Evolutionary conservation across 495 filamentous ascomycete genomes (phyloP), one percentile per base, ranked within the genome.

Genomic region (Letharia lupina): DNA sequence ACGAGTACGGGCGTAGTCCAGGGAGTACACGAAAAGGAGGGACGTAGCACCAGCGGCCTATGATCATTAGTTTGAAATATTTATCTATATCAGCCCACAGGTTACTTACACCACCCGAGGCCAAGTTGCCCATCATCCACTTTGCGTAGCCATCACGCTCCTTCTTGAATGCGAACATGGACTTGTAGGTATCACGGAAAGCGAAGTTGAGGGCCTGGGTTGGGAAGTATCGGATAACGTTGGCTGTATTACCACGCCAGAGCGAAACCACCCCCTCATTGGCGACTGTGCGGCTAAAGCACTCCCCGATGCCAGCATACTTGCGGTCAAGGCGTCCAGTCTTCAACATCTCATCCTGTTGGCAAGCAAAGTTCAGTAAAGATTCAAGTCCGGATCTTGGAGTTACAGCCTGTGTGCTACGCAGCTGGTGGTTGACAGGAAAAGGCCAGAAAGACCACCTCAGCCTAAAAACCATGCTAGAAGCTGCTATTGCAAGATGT

Each of bases 221-320:
- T 70, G 94, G 94, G 91, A 98, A 98, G 86, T 98, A 98, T 87
- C 94, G 95, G 84, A 98, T 96, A 81, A 98, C 94, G 88, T 98
- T 98, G 90, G 94, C 94, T 75, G 94, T 98, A 89, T 98, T 98
- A 82, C 94, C 94, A 86, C 94, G 85, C 94, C 94, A 98, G 71
- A 98, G 84, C 63, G 94, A 90, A 74, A 91, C 85, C 68, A 86
- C 75, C 79, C 83, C 83, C 84, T 98, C 94, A 66, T 88, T 80
- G 72, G 84, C 84, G 70, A 83, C 85, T 71, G 95, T 98, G 78
- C 94, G 90, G 65, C 78, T 77, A 87, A 98, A 98, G 86, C 94
- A 98, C 77, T 98, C 95, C 56, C 61, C 74, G 78, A 98, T 97
- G 80, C 94, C 94, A 77, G 82, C 80, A 85, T 97, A 98, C 81